Conservation (phyloP, 495 filamentous ascomycete genomes). For the Neurospora sp. region DNA sequence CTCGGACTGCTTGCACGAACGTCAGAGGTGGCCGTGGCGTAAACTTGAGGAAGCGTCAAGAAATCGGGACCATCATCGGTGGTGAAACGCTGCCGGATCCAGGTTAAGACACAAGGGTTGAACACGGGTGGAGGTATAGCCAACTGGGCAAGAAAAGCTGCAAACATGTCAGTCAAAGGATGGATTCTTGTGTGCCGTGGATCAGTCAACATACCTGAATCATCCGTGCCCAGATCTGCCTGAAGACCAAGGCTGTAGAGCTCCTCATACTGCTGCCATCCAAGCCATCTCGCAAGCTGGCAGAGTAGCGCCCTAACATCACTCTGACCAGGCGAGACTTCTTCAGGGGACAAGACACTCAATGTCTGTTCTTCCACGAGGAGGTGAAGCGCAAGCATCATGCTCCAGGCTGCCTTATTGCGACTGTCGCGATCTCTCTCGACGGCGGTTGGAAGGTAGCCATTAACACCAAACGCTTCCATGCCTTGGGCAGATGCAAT, state of each 20-base stretch:
- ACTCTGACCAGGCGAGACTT: conserved; percentile 38
- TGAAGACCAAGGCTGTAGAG: conserved; percentile 65
- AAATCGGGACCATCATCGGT: conserved; percentile 37
- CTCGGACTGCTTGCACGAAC: conserved; percentile 1
- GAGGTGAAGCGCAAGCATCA: conserved; percentile 74
- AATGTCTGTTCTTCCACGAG: conserved; percentile 84
- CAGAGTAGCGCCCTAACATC: conserved; percentile 62
- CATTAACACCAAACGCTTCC: conserved; percentile 39
- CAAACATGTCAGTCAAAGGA: not conserved
- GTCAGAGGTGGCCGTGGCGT: conserved; percentile 7
- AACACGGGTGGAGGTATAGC: conserved; percentile 56
- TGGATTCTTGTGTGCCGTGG: not conserved
- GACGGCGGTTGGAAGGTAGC: conserved; percentile 53
- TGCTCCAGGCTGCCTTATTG: conserved; percentile 50
- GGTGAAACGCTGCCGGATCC: conserved; percentile 59
- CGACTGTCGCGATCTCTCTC: conserved; percentile 44
- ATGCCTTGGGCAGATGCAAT: conserved; percentile 44
- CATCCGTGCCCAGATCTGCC: conserved; percentile 20
- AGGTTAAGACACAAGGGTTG: conserved; percentile 41
- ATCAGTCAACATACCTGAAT: conserved; percentile 16
- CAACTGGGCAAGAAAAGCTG: conserved; percentile 10
- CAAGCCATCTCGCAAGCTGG: conserved; percentile 76
- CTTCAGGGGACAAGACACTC: conserved; percentile 50
- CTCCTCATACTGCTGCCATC: conserved; percentile 63
- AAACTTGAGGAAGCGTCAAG: conserved; percentile 49